Percentiles rank a stretch among this genome's conserved stretches.
Conservation (phyloP, 371 early-diverging fungal species). For the Capniomyces stellatus region DNA sequence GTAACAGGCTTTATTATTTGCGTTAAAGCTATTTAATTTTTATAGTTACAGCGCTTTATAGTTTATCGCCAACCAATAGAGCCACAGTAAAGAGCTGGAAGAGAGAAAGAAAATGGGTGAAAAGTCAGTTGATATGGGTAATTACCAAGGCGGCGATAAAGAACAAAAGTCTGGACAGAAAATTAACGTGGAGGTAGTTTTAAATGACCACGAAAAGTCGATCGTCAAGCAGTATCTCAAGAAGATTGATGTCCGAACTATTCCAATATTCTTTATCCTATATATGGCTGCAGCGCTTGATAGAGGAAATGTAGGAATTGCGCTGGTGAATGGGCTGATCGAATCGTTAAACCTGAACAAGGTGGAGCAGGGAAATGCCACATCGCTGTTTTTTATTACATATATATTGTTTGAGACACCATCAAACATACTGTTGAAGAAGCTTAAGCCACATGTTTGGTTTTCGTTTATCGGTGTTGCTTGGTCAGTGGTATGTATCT, state of each 20-base stretch:
- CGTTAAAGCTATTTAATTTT: too few relatives aligned
- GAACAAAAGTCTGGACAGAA: neutral
- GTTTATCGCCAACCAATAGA: too few relatives aligned
- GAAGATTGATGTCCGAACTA: conserved; percentile 12
- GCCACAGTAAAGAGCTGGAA: too few relatives aligned
- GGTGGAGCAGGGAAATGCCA: conserved; percentile 1
- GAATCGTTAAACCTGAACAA: conserved; percentile 9
- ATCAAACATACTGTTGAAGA: conserved; percentile 38
- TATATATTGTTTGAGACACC: conserved; percentile 45
- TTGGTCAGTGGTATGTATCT: conserved; percentile 33
- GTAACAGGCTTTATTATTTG: too few relatives aligned
- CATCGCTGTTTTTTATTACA: conserved; percentile 8
- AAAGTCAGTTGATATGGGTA: too few relatives aligned
- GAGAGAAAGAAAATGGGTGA: too few relatives aligned
- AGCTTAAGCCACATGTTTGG: conserved; percentile 42
- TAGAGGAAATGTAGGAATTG: conserved; percentile 28
- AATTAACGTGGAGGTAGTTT: neutral
- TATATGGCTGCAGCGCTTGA: conserved; percentile 18
- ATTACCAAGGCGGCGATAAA: too few relatives aligned
- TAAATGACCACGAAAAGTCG: neutral
- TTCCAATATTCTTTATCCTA: conserved; percentile 15
- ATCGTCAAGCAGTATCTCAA: neutral
- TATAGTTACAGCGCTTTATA: too few relatives aligned
- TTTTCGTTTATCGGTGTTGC: conserved; percentile 43
- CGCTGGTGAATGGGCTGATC: conserved; percentile 25